Evolutionary conservation across 768 basidiomycete genomes (phyloP).

Genomic region (Hygrocybe coccinea): DNA sequence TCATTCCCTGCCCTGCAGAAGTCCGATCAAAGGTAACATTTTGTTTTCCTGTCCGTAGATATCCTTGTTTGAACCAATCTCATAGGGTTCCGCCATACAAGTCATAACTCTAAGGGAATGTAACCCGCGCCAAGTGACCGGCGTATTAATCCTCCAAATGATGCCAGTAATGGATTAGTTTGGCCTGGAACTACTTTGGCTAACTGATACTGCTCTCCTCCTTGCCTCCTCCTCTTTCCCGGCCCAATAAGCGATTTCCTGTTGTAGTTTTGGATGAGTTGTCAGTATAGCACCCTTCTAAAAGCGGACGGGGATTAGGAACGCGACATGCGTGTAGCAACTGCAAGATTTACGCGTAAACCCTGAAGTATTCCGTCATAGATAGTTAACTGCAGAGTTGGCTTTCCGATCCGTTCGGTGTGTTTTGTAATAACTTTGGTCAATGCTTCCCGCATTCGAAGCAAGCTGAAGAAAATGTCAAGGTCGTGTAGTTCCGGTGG

Average conservation of each 20-base stretch:
- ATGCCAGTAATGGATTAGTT: not conserved
- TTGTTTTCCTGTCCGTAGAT: not conserved
- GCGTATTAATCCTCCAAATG: too few species aligned
- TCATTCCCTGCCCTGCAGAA: slow-evolving; percentile 60
- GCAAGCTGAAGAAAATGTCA: slow-evolving; percentile 49
- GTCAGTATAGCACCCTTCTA: slow-evolving; percentile 65
- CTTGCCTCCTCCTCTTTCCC: slow-evolving; percentile 78
- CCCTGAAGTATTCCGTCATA: slow-evolving; percentile 76
- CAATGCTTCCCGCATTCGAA: slow-evolving; percentile 81
- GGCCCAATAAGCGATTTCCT: slow-evolving; percentile 83
- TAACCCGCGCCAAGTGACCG: not conserved
- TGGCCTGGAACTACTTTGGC: slow-evolving; percentile 27
- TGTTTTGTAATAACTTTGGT: slow-evolving; percentile 71
- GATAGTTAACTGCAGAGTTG: slow-evolving; percentile 63
- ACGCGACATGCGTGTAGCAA: not conserved
- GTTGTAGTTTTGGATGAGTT: slow-evolving; percentile 80
- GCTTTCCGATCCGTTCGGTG: slow-evolving; percentile 53
- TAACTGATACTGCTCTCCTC: slow-evolving; percentile 48
- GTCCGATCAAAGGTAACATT: slow-evolving; percentile 37
- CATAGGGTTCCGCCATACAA: slow-evolving; percentile 1
- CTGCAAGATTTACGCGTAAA: slow-evolving; percentile 54
- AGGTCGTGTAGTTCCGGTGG: slow-evolving; percentile 2
- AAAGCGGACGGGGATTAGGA: slow-evolving; percentile 8
- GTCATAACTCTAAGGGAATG: not conserved
- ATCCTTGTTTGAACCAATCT: not conserved